Conservation (phyloP, 1,139 yeast species). For the Yamadazyma spencermartinsiae region DNA sequence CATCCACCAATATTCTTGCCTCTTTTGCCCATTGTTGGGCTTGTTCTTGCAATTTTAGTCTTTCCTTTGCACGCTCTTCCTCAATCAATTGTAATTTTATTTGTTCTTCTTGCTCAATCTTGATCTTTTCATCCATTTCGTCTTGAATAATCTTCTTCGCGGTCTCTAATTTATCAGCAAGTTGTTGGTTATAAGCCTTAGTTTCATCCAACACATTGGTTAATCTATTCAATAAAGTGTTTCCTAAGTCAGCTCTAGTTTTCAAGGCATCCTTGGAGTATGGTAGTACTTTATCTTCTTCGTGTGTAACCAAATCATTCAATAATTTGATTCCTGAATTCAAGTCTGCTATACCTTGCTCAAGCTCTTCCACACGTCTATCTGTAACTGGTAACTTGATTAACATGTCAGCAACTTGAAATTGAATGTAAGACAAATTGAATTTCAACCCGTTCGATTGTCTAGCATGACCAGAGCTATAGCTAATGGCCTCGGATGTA, state of each 20-base stretch:
- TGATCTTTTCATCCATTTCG: slow-evolving; percentile 46
- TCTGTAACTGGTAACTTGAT: slow-evolving; percentile 61
- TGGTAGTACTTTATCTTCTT: slow-evolving; percentile 60
- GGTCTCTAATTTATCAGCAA: slow-evolving; percentile 63
- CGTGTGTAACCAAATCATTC: slow-evolving; percentile 53
- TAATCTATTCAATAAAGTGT: slow-evolving; percentile 71
- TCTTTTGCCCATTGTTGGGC: slow-evolving; percentile 81
- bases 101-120: slow-evolving; percentile 39
- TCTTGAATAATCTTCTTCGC: slow-evolving; percentile 69
- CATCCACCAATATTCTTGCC: slow-evolving; percentile 39
- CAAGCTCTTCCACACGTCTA: slow-evolving; percentile 64
- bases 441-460: slow-evolving; percentile 50
- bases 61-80: slow-evolving; percentile 63
- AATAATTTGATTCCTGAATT: slow-evolving; percentile 63
- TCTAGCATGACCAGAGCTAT: slow-evolving; percentile 36
- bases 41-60: slow-evolving; percentile 72
- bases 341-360: slow-evolving; percentile 56
- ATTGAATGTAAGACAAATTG: slow-evolving; percentile 82
- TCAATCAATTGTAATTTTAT: slow-evolving; percentile 43
- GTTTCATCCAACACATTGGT: slow-evolving; percentile 74
- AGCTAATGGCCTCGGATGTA: slow-evolving; percentile 56
- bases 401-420: slow-evolving; percentile 82
- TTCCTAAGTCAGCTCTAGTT: slow-evolving; percentile 84
- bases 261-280: slow-evolving; percentile 76
- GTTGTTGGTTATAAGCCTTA: slow-evolving; percentile 58